Base-by-base conservation (phyloP, 2,329 filamentous ascomycete species). In the Eutypa lata region DNA sequence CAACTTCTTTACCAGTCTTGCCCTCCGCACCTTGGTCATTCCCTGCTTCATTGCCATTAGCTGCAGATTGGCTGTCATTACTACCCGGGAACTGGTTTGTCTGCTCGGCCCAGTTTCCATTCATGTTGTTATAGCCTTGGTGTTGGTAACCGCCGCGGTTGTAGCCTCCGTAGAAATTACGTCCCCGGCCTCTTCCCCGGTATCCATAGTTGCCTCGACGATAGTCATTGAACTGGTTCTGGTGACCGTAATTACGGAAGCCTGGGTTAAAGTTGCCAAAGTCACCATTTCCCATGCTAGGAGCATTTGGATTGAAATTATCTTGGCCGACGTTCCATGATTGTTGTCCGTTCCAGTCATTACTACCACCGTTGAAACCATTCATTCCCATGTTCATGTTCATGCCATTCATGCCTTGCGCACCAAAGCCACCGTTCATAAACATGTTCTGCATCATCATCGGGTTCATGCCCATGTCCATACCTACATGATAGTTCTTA, bases 231-330 rank as follows among this genome's bases (percentile, higher is more conserved):
- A 83, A 86, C 73, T 87, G 74, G 75, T 83, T 83, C 74, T 89
- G 76, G 73, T 86, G 83, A 74, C 86, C 86, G 84, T 88, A 91
- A 82, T 90, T 90, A 86, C 82, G 81, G 79, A 82, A 90, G 77
- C 86, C 86, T 80, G 84, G 80, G 80, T 88, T 88, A 83, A 87
- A 86, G 77, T 82, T 81, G 77, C 87, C 87, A 84, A 83, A 90
- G 77, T 90, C 87, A 89, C 86, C 85, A 80, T 81, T 80, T 76
- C 84, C 86, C 83, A 89, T 89, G 80, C 85, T 84, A 81, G 83
- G 82, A 83, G 84, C 85, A 89, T 84, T 90, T 88, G 84, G 82
- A 86, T 85, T 91, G 86, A 84, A 90, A 88, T 90, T 91, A 90
- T 90, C 87, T 87, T 88, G 87, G 80, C 84, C 83, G 80, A 84